A percentile compares a stretch with the other conserved stretches of the same genome.
phyloP scores from a whole-genome alignment of 805 yeast species.

The Vanderwaltozyma yarrowii region DNA sequence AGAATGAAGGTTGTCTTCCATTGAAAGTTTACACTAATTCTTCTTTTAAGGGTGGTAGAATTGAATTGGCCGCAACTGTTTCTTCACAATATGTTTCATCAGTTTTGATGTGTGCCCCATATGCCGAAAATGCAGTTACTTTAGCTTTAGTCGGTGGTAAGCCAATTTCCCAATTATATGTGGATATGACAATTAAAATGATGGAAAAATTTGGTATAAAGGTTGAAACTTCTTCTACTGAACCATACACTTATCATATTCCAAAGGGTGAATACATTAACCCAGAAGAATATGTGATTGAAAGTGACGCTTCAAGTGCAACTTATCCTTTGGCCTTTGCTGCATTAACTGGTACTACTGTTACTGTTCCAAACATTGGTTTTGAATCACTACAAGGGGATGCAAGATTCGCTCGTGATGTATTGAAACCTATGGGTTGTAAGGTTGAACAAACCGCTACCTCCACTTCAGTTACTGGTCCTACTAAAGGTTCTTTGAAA shows the following conservation, averaged over 20 bases:
- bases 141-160: conserved; percentile 88
- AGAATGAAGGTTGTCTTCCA: conserved; percentile 77
- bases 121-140: conserved; percentile 81
- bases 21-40: conserved; percentile 57
- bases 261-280: conserved; percentile 75
- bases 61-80: conserved; percentile 90
- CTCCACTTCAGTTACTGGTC: conserved; percentile 89
- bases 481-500: conserved; percentile 54
- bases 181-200: conserved; percentile 95
- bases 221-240: conserved; percentile 60
- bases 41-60: conserved; percentile 79
- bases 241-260: conserved; percentile 78
- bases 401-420: conserved; percentile 91
- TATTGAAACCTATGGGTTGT: conserved; percentile 92
- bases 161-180: conserved; percentile 91
- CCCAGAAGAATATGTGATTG: conserved; percentile 80
- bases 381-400: conserved; percentile 90
- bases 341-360: conserved; percentile 87
- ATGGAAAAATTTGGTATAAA: conserved; percentile 82
- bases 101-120: conserved; percentile 94
- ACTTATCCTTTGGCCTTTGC: conserved; percentile 97
- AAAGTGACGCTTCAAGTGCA: conserved; percentile 96
- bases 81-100: conserved; percentile 98
- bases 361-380: conserved; percentile 92
- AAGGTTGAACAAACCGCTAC: conserved; percentile 69